Base-by-base conservation (phyloP, 2,329 filamentous ascomycete genomes). In the Metarhizium brunneum region DNA sequence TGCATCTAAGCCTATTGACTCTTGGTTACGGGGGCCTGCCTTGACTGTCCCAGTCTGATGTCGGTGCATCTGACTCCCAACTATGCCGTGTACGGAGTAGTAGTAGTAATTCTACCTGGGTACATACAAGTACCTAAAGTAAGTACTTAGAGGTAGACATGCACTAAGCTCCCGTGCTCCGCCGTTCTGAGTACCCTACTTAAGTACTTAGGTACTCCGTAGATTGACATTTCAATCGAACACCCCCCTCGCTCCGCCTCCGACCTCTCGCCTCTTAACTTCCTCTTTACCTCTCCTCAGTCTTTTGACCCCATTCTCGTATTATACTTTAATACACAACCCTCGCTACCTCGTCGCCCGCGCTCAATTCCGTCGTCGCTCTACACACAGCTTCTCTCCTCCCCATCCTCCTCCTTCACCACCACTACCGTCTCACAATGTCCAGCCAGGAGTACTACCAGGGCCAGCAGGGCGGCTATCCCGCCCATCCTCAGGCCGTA, bases 401-500 rank as follows among this genome's bases (percentile, higher is more conserved):
- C 3, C 45, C 3, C 3, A 25, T 25, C 36, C 50, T 25, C 25
- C 4, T 25, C 25, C 25, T 25, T 4, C 25, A 25, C 25, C 25
- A 25, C 25, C 4, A 25, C 25, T 4, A 29, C 50, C n/a, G 6
- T 7, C 32, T 48, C 58, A 63, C 43, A 57, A 74, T 74, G 72
- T 69, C 72, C 52, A 71, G 65, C 63, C 66, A 73, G 58, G 72
- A 74, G 38, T 74, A 74, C 66, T 74, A 74, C 64, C 63, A 68
- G 57, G 64, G 66, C 52, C 66, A 67, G 42, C 53, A 65, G 63
- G 65, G 65, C 43, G 68, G 67, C 58, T 73, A 72, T 54, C 71
- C 72, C 47, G 70, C 73, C 55, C 68, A 73, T 20, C 72, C 72
- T 18, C 72, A 71, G 57, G 59, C 68, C 40, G 72, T 75, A 68